phyloP scores from a whole-genome alignment of 169 alveolate species.

The Eimeria sp. region DNA sequence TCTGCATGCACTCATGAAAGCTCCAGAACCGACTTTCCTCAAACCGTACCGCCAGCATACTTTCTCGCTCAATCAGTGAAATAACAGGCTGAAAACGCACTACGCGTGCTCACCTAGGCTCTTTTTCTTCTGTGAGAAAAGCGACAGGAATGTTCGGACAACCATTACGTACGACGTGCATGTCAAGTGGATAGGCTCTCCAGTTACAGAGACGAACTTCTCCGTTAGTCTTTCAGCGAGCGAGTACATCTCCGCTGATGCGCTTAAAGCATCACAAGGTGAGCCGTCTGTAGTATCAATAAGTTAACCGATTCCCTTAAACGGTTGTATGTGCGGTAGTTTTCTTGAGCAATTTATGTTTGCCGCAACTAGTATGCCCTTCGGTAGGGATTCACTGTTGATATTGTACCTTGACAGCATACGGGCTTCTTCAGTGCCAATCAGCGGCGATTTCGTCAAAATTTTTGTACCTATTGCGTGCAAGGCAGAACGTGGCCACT shows the following conservation, averaged over 20 bases:
- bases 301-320: neutral
- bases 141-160: conserved; percentile 38
- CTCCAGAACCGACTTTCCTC: neutral
- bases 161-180: conserved; percentile 56
- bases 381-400: neutral
- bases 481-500: conserved; percentile 97
- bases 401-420: conserved; percentile 27
- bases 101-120: conserved; percentile 58
- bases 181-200: conserved; percentile 69
- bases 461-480: conserved; percentile 64
- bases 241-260: conserved; percentile 63
- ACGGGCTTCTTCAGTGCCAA: conserved; percentile 40
- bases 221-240: conserved; percentile 25
- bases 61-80: neutral
- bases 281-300: neutral
- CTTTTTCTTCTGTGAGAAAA: conserved; percentile 77
- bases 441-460: conserved; percentile 2
- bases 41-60: neutral
- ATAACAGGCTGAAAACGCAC: neutral
- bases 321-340: neutral
- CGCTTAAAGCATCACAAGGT: conserved; percentile 28
- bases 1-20: neutral
- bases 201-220: conserved; percentile 3
- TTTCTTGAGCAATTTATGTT: neutral
- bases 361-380: neutral